Conservation (phyloP, 2,329 filamentous ascomycete genomes). For the Coleophoma crateriformis region DNA sequence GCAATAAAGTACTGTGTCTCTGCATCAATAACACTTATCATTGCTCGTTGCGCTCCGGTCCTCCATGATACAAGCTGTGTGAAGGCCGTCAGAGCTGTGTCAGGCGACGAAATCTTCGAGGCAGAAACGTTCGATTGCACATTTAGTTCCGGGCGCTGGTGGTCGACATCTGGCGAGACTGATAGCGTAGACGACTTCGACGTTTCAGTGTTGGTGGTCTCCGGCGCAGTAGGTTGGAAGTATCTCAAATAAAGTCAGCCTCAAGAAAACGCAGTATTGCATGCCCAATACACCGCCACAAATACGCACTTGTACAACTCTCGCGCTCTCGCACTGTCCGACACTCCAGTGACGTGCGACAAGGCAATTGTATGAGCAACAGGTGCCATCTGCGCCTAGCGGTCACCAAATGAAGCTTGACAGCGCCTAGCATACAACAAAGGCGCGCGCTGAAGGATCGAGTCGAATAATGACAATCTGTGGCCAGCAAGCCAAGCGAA, state of each 20-base stretch:
- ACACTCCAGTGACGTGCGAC: slow-evolving; percentile 22
- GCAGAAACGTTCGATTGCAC: slow-evolving; percentile 20
- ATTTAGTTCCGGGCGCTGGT: slow-evolving; percentile 5
- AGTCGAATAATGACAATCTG: no score
- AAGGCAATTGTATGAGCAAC: slow-evolving; percentile 14
- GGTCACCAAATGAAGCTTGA: neutral
- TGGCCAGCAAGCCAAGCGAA: no score
- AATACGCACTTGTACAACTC: slow-evolving; percentile 27
- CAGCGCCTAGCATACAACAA: neutral
- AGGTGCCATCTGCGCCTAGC: slow-evolving; percentile 18
- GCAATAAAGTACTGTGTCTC: slow-evolving; percentile 44
- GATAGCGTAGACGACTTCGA: neutral
- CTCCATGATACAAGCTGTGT: slow-evolving; percentile 45
- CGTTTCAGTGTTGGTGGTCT: neutral
- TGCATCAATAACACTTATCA: slow-evolving; percentile 43
- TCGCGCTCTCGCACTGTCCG: slow-evolving; percentile 23
- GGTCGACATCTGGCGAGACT: slow-evolving; percentile 3
- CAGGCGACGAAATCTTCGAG: slow-evolving; percentile 28
- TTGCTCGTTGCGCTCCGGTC: slow-evolving; percentile 38
- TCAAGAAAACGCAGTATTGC: neutral
- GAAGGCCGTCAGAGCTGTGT: slow-evolving; percentile 38
- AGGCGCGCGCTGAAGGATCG: no score
- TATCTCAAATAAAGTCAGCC: slow-evolving; percentile 16
- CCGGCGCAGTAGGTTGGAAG: slow-evolving; percentile 18
- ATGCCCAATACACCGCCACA: neutral